Percentiles rank a stretch among this genome's conserved stretches.
phyloP scores from a whole-genome alignment of 2,329 filamentous ascomycete genomes.

The Trichophyton rubrum region DNA sequence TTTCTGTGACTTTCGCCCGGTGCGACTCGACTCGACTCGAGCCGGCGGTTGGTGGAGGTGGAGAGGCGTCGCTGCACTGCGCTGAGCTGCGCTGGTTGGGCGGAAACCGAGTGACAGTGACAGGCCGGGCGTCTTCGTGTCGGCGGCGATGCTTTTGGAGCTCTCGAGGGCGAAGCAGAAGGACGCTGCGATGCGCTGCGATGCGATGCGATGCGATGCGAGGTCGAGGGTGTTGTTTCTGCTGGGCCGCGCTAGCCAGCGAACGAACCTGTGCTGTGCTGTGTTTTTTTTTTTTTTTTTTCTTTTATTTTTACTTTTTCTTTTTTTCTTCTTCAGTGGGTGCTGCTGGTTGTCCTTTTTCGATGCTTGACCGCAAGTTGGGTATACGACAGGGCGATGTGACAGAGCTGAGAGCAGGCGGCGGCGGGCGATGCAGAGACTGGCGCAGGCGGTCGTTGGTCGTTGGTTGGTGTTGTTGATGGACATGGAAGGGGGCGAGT shows the following conservation, averaged over 20 bases:
- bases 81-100: not conserved
- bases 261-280: not conserved
- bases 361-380: constrained; percentile 12
- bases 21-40: too few relatives aligned
- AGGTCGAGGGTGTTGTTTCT: not conserved
- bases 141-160: too few relatives aligned
- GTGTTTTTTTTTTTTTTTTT: not conserved
- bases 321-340: not conserved
- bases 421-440: not conserved
- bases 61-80: not conserved
- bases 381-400: constrained; percentile 4
- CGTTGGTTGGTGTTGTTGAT: not conserved
- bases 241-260: constrained; percentile 3
- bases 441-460: not conserved
- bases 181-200: not conserved
- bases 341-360: too few relatives aligned
- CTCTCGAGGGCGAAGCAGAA: too few relatives aligned
- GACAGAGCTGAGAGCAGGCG: not conserved
- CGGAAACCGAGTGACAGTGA: constrained; percentile 1
- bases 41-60: too few relatives aligned
- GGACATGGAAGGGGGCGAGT: not conserved
- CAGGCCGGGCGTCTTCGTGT: not conserved
- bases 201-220: not conserved
- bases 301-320: not conserved
- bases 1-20: too few relatives aligned